Conservation (phyloP, 805 yeast species). For the Candida oleophila region DNA sequence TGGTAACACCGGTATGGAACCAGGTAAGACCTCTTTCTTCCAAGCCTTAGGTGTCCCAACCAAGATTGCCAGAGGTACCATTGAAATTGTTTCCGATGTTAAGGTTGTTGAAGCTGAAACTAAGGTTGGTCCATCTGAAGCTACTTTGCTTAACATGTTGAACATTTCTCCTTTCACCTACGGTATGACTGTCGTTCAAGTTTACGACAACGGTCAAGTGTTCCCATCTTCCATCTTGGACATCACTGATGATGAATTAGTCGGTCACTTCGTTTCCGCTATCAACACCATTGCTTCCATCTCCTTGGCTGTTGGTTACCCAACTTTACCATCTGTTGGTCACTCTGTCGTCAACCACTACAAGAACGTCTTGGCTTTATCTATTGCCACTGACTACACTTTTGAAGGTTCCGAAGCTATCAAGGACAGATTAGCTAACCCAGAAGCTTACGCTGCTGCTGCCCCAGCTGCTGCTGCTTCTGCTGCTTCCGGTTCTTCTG, state of each 20-base stretch:
- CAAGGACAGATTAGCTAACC: slow-evolving; percentile 99
- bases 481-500: slow-evolving; percentile 55
- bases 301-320: slow-evolving; percentile 98
- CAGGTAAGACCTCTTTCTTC: slow-evolving; percentile 99
- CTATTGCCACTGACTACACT: slow-evolving; percentile 98
- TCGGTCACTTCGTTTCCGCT: slow-evolving; percentile 89
- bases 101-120: slow-evolving; percentile 84
- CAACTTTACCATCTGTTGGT: slow-evolving; percentile 98
- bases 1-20: slow-evolving; percentile 99
- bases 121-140: slow-evolving; percentile 99
- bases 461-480: slow-evolving; percentile 96
- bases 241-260: slow-evolving; percentile 96
- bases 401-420: slow-evolving; percentile 98
- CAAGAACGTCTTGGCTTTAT: slow-evolving; percentile 97
- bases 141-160: slow-evolving; percentile 97
- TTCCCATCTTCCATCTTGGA: slow-evolving; percentile 97
- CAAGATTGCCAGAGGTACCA: slow-evolving; percentile 99
- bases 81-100: slow-evolving; percentile 97
- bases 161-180: slow-evolving; percentile 99
- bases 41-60: slow-evolving; percentile 99
- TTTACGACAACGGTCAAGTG: slow-evolving; percentile 97
- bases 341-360: slow-evolving; percentile 98
- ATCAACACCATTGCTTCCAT: slow-evolving; percentile 90
- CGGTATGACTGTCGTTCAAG: slow-evolving; percentile 96
- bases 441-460: slow-evolving; percentile 99